These are phyloP conservation scores for Paramecium bursaria DNA, from an alignment of 73 alveolate genomes.

Conservation along the genomic window DNA sequence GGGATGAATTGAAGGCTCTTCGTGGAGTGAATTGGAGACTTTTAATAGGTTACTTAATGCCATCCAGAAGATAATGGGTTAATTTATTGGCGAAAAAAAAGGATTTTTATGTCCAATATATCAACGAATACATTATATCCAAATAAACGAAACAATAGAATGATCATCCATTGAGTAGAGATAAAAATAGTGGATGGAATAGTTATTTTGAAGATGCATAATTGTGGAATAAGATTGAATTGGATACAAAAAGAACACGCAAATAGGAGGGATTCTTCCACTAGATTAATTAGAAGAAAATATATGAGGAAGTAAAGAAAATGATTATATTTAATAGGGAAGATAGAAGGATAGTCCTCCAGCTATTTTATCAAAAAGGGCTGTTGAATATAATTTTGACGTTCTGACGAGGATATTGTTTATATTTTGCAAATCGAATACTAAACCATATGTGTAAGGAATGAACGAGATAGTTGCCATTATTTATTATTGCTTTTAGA, in stretches of 20 bases:
- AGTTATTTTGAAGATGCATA: conserved; percentile 13
- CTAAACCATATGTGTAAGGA: conserved; percentile 1
- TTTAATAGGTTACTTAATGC: conserved; percentile 26
- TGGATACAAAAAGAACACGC: conserved; percentile 52
- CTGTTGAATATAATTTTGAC: conserved; percentile 47
- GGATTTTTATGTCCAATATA: not conserved
- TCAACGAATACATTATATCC: conserved; percentile 17
- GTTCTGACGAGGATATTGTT: conserved; percentile 28
- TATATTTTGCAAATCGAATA: conserved; percentile 13
- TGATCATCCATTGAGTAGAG: conserved; percentile 47
- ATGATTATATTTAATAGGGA: conserved; percentile 18
- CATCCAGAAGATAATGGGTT: conserved; percentile 33
- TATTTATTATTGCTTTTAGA: conserved; percentile 6
- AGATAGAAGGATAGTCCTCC: conserved; percentile 46
- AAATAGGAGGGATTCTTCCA: conserved; percentile 53
- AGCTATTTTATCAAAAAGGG: not conserved
- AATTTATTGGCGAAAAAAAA: conserved; percentile 24
- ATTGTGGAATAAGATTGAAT: conserved; percentile 46
- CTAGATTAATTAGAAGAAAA: not conserved
- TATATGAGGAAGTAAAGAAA: conserved; percentile 38
- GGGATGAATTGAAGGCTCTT: conserved; percentile 56
- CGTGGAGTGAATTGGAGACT: conserved; percentile 57
- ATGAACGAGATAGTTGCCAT: conserved; percentile 56
- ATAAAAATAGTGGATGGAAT: conserved; percentile 12
- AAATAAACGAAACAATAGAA: not conserved